Base-by-base conservation (phyloP, 208 protist species). In the Sergeia podlipaevii region DNA sequence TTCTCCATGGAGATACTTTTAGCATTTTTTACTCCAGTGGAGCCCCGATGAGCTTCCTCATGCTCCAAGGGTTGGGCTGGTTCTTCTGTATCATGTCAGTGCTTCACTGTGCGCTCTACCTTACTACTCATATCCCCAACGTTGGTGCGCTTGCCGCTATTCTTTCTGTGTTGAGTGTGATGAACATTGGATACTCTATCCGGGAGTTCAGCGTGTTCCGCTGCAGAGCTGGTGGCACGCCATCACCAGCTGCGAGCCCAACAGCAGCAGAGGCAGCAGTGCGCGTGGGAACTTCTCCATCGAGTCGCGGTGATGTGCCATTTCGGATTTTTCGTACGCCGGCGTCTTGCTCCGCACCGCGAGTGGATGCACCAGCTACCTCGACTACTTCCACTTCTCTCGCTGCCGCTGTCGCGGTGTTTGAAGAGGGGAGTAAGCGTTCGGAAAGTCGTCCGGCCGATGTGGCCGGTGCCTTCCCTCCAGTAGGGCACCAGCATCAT, bases 51-150 rank as follows among this genome's bases (percentile, higher is more conserved):
- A 44, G 65, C 24, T 80, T 85, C 51, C 32, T 90, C 24, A 20
- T 77, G 37, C 41, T 87, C n/a, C 85, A 93, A 26, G 78, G 47
- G 10, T 8, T 71, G 13, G 67, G 74, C 52, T 85, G 67, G 67
- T 54, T 77, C 3, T 65, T 75, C 17, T 93, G 83, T 70, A 65
- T 65, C 33, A 27, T 69, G 18, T 54, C 63, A 20, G 36, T 91
- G 28, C 28, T 87, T 8, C 50, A 29, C 29, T 61, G 68, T 10
- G 58, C 58, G 6, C 49, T 92, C 0, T 84, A 77, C 29, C 46
- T 87, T 44, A 66, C 61, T 15, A 79, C 71, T 24, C 53, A 67
- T 8, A 23, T 49, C 15, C 1, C 30, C 2, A 24, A 43, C 6
- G 50, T 65, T 7, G 65, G 59, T 39, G 51, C 59, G 30, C 23